Evolutionary conservation across 2,329 filamentous ascomycete species (phyloP), one percentile per base, ranked within the genome.

Genomic region (Penicillium sp.): DNA sequence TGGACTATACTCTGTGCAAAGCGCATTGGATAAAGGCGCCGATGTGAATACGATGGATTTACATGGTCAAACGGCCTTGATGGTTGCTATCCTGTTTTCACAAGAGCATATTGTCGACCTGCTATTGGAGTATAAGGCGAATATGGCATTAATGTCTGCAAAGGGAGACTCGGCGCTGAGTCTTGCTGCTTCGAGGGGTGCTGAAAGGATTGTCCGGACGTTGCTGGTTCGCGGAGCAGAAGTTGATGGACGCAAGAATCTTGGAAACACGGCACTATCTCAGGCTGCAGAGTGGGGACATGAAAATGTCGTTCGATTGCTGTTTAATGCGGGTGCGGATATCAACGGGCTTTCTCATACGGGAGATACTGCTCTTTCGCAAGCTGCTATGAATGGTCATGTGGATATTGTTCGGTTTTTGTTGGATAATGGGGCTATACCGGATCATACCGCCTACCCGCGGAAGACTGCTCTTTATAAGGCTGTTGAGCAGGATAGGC

Each of bases 321-420:
- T 64, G 14, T 45, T 64, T 13, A 53, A 61, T 5, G 48, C 45
- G 8, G 60, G 62, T 22, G 62, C 62, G 1, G 49, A 62, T 35
- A 48, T 57, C 11, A 45, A 64, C 50, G 57, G 48, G 21, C n/a
- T 60, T n/a, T 48, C 52, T 22, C n/a, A 22, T 19, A 58, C 29
- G 5, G 56, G 57, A 9, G 55, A 59, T 21, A 64, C 60, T 11
- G 62, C 62, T n/a, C 52, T 64, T 27, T 49, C 54, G 7, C 13
- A 54, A n/a, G 62, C 62, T 9, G 58, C 61, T 8, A 14, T 44
- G 11, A 56, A 56, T 44, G 61, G 61, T 14, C 51, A 61, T 48
- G n/a, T 61, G 19, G 47, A 41, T 21, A 53, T 60, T 22, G 55
- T 52, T 11, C 53, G 49, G 24, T 16, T 62, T 8, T 41, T 64